A percentile compares a stretch with the other conserved stretches of the same genome.
These are phyloP conservation scores for Erodium moschatum DNA, from an alignment of 441 rosid species.

Conservation along the genomic window DNA sequence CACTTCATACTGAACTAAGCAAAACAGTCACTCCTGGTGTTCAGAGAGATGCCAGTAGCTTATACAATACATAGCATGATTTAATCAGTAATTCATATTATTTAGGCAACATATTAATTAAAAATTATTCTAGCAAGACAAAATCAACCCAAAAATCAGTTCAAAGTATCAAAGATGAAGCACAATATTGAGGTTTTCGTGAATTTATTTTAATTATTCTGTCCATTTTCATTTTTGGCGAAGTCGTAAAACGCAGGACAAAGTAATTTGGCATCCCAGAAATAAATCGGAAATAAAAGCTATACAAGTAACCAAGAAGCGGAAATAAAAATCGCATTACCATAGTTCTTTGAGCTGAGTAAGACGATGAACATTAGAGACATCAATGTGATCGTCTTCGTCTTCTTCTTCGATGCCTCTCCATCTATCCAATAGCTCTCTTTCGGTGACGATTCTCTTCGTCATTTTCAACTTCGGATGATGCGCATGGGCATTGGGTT, in stretches of 20 bases:
- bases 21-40: background rate
- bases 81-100: background rate
- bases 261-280: background rate
- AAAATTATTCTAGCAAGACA: background rate
- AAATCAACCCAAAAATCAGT: background rate
- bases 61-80: background rate
- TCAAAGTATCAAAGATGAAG: background rate
- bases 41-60: background rate
- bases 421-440: slow-evolving; percentile 63
- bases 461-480: slow-evolving; percentile 25
- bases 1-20: slow-evolving; percentile 4
- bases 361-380: slow-evolving; percentile 36
- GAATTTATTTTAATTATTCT: background rate
- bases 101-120: background rate
- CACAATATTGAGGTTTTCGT: background rate
- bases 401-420: slow-evolving; percentile 74
- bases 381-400: slow-evolving; percentile 44
- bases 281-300: background rate
- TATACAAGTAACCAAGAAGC: background rate
- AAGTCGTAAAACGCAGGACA: background rate
- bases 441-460: slow-evolving; percentile 33
- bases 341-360: slow-evolving; percentile 76
- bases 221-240: background rate
- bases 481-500: background rate
- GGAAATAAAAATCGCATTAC: slow-evolving; percentile 26